A percentile compares a stretch with the other conserved stretches of the same genome.
Conservation (phyloP, 208 protist species). For the Acanthamoeba culbertsoni region DNA sequence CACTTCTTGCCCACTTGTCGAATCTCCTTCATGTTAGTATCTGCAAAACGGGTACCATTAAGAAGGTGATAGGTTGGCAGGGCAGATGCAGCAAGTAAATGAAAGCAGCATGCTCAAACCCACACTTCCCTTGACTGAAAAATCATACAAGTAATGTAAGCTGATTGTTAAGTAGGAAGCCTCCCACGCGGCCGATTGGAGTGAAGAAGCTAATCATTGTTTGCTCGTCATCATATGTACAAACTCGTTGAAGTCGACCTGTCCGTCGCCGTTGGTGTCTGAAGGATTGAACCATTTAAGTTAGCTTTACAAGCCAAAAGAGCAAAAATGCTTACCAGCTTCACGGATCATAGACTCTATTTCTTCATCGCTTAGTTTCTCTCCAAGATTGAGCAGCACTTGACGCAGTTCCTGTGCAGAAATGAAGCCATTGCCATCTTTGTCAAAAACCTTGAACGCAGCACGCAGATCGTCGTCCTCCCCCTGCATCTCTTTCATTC, state of each 20-base stretch:
- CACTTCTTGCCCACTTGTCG: too few relatives aligned
- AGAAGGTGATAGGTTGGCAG: too few relatives aligned
- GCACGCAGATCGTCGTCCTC: slow-evolving; percentile 83
- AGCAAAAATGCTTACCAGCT: slow-evolving; percentile 54
- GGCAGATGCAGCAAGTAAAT: too few relatives aligned
- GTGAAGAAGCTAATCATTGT: background rate
- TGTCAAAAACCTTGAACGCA: slow-evolving; percentile 85
- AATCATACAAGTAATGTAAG: too few relatives aligned
- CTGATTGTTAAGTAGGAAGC: too few relatives aligned
- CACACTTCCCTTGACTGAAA: too few relatives aligned
- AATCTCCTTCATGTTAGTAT: too few relatives aligned
- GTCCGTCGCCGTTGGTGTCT: slow-evolving; percentile 86
- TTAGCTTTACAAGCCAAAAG: background rate
- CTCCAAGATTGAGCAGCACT: slow-evolving; percentile 88
- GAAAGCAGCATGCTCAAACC: too few relatives aligned
- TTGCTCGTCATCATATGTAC: slow-evolving; percentile 81
- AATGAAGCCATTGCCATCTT: slow-evolving; percentile 81
- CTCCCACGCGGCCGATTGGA: too few relatives aligned
- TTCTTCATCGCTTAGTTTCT: slow-evolving; percentile 88
- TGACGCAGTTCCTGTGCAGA: slow-evolving; percentile 85
- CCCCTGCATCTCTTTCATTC: slow-evolving; percentile 77
- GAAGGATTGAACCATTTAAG: background rate
- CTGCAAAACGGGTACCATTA: too few relatives aligned
- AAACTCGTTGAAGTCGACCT: slow-evolving; percentile 88
- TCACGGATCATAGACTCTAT: slow-evolving; percentile 88